phyloP scores from a whole-genome alignment of 352 stramenopile genomes.

The Phytophthora colocasiae region DNA sequence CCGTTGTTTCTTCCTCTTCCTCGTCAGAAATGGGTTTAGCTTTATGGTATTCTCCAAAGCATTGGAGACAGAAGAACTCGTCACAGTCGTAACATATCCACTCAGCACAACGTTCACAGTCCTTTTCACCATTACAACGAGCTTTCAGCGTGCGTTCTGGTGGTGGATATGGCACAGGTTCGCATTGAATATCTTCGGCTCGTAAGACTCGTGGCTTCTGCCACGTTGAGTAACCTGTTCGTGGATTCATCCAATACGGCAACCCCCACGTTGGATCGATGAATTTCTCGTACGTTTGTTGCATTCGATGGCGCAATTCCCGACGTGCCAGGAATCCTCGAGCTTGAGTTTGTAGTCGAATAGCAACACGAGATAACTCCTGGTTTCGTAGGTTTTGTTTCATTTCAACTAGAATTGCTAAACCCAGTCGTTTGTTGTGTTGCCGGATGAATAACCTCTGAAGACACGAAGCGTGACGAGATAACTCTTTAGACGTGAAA shows the following conservation, averaged over 20 bases:
- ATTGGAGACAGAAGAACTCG: slow-evolving; percentile 60
- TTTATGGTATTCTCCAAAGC: slow-evolving; percentile 52
- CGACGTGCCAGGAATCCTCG: slow-evolving; percentile 46
- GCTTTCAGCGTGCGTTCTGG: slow-evolving; percentile 47
- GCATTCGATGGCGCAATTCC: slow-evolving; percentile 38
- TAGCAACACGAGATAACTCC: slow-evolving; percentile 24
- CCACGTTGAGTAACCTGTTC: slow-evolving; percentile 75
- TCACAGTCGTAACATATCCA: slow-evolving; percentile 69
- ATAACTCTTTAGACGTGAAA: slow-evolving; percentile 34
- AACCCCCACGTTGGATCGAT: slow-evolving; percentile 65
- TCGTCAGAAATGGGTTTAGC: slow-evolving; percentile 23
- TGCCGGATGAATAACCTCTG: slow-evolving; percentile 44
- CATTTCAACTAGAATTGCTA: slow-evolving; percentile 33
- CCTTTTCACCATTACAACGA: slow-evolving; percentile 47
- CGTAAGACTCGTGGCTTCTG: slow-evolving; percentile 57
- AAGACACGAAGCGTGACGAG: slow-evolving; percentile 32
- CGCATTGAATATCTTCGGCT: slow-evolving; percentile 57
- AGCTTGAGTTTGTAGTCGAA: slow-evolving; percentile 42
- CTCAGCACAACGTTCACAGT: slow-evolving; percentile 57
- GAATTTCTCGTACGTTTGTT: slow-evolving; percentile 75
- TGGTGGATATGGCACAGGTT: slow-evolving; percentile 58
- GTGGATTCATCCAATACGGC: slow-evolving; percentile 80
- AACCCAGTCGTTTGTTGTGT: slow-evolving; percentile 31
- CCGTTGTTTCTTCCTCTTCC: not conserved
- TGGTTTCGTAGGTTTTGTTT: slow-evolving; percentile 23